phyloP scores from a whole-genome alignment of 1,139 yeast species.

The Zygosaccharomyces sapae region DNA sequence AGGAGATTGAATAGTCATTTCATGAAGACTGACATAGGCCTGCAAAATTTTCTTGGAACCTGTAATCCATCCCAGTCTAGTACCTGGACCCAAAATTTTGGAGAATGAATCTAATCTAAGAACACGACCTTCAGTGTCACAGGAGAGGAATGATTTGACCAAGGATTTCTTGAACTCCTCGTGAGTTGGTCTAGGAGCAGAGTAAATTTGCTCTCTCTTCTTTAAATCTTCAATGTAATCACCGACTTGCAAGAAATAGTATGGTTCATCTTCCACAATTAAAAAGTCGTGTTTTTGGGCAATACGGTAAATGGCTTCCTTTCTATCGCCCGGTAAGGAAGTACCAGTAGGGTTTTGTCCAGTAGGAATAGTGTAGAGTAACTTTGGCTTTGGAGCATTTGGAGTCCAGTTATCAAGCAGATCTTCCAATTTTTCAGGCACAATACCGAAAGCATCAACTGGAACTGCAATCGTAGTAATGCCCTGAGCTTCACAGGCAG shows the following conservation, averaged over 20 bases:
- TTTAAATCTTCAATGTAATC: constrained; percentile 44
- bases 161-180: constrained; percentile 61
- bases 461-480: constrained; percentile 65
- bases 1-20: constrained; percentile 77
- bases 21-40: constrained; percentile 68
- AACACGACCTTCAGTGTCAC: constrained; percentile 88
- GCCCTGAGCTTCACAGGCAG: constrained; percentile 74
- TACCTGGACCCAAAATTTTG: constrained; percentile 89
- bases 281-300: constrained; percentile 80
- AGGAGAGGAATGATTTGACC: constrained; percentile 71
- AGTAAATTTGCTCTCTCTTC: constrained; percentile 34
- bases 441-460: constrained; percentile 75
- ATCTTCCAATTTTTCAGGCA: constrained; percentile 66
- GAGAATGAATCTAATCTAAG: constrained; percentile 87
- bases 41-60: constrained; percentile 67
- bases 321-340: constrained; percentile 65
- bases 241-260: constrained; percentile 88
- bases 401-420: constrained; percentile 69
- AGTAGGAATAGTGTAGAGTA: constrained; percentile 81
- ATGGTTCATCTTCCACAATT: constrained; percentile 91
- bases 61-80: constrained; percentile 86
- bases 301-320: constrained; percentile 63
- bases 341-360: constrained; percentile 98
- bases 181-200: constrained; percentile 38
- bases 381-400: constrained; percentile 63